These are phyloP conservation scores for Fusarium foetens DNA, from an alignment of 2,329 filamentous ascomycete species.

Conservation along the genomic window DNA sequence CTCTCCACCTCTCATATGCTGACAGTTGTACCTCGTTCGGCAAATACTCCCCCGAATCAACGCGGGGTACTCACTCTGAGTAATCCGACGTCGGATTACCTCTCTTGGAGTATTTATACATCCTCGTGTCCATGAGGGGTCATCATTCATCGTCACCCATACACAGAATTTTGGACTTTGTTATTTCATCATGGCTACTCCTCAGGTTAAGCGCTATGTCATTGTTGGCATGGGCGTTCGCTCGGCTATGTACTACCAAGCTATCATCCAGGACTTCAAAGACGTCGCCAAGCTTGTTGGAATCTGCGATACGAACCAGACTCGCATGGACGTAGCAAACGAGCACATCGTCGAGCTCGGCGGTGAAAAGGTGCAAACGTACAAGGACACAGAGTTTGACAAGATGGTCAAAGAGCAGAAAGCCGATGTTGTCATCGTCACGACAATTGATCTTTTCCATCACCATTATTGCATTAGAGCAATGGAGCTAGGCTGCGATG, in stretches of 20 bases:
- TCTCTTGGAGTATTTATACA: constrained; percentile 11
- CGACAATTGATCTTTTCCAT: constrained; percentile 71
- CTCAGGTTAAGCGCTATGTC: constrained; percentile 58
- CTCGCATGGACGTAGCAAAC: constrained; percentile 67
- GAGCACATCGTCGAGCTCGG: constrained; percentile 57
- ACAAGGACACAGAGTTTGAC: constrained; percentile 65
- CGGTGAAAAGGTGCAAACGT: constrained; percentile 63
- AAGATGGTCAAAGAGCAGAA: constrained; percentile 65
- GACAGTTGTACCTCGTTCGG: constrained; percentile 23
- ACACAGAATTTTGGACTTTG: neutral
- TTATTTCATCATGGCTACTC: constrained; percentile 16
- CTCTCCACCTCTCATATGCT: constrained; percentile 18
- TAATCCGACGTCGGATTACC: constrained; percentile 7
- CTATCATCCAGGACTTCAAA: constrained; percentile 64
- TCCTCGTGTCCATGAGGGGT: neutral
- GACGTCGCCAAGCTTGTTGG: constrained; percentile 62
- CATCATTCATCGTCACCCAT: too few species aligned
- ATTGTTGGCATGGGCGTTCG: constrained; percentile 68
- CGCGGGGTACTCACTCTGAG: constrained; percentile 22
- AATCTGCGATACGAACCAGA: constrained; percentile 70
- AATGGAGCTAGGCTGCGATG: constrained; percentile 67
- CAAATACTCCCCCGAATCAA: constrained; percentile 12
- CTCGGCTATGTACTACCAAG: constrained; percentile 68
- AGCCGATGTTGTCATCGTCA: constrained; percentile 70
- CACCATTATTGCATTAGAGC: constrained; percentile 69